These are phyloP conservation scores for Daldinia grandis DNA, from an alignment of 495 filamentous ascomycete genomes.

Conservation along the genomic window DNA sequence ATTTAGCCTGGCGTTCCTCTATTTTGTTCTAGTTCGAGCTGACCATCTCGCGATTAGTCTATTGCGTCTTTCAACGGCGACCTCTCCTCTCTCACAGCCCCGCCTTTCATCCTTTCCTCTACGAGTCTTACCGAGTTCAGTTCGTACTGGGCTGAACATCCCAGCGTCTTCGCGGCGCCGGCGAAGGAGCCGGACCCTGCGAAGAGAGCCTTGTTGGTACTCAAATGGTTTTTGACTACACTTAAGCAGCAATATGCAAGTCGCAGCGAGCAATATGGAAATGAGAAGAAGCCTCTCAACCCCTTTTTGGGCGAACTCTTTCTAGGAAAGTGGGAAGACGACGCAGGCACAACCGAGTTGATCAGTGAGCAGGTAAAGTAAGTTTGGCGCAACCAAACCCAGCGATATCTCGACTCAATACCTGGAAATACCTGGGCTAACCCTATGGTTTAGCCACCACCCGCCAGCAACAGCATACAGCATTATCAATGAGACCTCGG, in stretches of 20 bases:
- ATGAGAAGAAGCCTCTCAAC: conserved; percentile 97
- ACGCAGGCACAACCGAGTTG: conserved; percentile 72
- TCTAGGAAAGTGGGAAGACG: conserved; percentile 84
- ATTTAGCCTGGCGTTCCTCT: background rate
- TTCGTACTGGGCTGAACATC: conserved; percentile 97
- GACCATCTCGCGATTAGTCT: conserved; percentile 61
- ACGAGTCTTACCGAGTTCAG: conserved; percentile 94
- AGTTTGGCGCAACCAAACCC: conserved; percentile 54
- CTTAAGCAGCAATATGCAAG: conserved; percentile 94
- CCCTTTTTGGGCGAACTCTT: conserved; percentile 93
- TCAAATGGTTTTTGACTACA: conserved; percentile 98
- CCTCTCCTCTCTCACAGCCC: conserved; percentile 90
- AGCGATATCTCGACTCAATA: background rate
- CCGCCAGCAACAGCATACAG: conserved; percentile 96
- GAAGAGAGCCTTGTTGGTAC: conserved; percentile 84
- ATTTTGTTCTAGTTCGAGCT: background rate
- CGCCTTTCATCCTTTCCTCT: conserved; percentile 92
- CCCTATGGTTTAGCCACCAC: conserved; percentile 73
- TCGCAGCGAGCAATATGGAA: conserved; percentile 87
- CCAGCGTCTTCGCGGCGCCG: conserved; percentile 84
- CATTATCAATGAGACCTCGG: conserved; percentile 84
- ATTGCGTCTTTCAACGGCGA: conserved; percentile 98
- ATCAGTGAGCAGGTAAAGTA: conserved; percentile 73
- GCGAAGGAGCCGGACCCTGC: conserved; percentile 80
- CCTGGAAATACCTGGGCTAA: conserved; percentile 64